Base-by-base conservation (phyloP, 306 rosid species). In the Dryas drummondii region DNA sequence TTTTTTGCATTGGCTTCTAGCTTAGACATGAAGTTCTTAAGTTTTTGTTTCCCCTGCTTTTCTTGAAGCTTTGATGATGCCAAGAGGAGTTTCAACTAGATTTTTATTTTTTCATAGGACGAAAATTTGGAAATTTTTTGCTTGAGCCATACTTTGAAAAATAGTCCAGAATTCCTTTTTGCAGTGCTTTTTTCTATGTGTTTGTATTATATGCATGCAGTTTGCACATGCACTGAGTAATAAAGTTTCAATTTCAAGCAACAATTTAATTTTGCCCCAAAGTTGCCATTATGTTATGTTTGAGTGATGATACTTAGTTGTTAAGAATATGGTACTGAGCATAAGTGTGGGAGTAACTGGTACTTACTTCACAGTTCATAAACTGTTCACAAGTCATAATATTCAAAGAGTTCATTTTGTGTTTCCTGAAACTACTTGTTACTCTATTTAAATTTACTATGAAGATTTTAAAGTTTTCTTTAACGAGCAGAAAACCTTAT, bases 71-170 rank as follows among this genome's bases (percentile, higher is more conserved):
- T 9, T 47, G 53, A 47, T 45, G 53, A 46, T 47, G 52, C 9
- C 53, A 65, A 44, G 47, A 45, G 40, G 61, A 53, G 6, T 37
- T 54, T 14, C 22, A 51, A 41, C 73, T 62, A 64, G 59, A 78
- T 52, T 41, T 37, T 68, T 54, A 49, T 71, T 22, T 65, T 13
- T 49, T 13, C 1, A 5, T 22, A 26, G 56, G 55, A 11, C 6
- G 14, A 26, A 6, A 15, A 2, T 67, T 48, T 46, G 42, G 44
- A 26, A 64, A 12, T 22, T 48, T 3, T 40, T 63, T 62, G 17
- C 17, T 62, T 37, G 3, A 15, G 49, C 16, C 26, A 41, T 48
- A 27, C 41, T 1, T 12, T 17, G 37, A 6, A 46, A 45, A 48
- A 66, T 9, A 27, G 3, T 66, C 42, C 13, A 2, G 37, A 19